These are phyloP conservation scores for Vigna unguiculata DNA, from an alignment of 306 rosid species.

Conservation along the genomic window DNA sequence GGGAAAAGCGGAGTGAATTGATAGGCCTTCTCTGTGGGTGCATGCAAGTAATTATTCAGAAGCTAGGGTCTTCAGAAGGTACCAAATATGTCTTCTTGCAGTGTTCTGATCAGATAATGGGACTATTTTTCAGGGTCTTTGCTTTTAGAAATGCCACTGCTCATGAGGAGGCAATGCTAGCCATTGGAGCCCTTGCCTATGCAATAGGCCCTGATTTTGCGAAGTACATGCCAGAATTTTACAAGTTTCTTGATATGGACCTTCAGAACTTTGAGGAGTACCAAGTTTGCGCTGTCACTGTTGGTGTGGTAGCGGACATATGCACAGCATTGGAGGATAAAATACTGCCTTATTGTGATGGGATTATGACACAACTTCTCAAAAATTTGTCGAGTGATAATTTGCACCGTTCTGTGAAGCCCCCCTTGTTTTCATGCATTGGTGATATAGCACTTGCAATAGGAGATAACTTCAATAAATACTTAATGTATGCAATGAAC, in stretches of 20 bases:
- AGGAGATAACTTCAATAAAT: conserved; percentile 84
- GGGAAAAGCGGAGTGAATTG: conserved; percentile 77
- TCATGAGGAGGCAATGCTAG: conserved; percentile 97
- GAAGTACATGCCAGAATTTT: conserved; percentile 83
- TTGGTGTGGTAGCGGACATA: conserved; percentile 95
- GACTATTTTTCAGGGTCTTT: conserved; percentile 80
- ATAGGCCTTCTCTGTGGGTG: conserved; percentile 95
- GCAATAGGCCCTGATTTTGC: conserved; percentile 77
- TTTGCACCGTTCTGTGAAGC: conserved; percentile 90
- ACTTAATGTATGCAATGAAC: conserved; percentile 90
- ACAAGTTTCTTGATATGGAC: conserved; percentile 78
- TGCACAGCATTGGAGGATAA: conserved; percentile 90
- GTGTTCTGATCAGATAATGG: conserved; percentile 88
- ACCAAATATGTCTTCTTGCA: conserved; percentile 76
- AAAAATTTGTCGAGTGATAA: conserved; percentile 88
- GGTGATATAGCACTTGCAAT: conserved; percentile 93
- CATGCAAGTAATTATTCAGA: conserved; percentile 87
- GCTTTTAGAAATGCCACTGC: conserved; percentile 90
- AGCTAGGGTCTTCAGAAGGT: conserved; percentile 78
- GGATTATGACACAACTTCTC: conserved; percentile 89
- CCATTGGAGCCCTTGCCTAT: conserved; percentile 93
- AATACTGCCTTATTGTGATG: conserved; percentile 90
- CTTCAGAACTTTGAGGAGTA: conserved; percentile 96
- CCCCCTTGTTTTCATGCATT: conserved; percentile 87
- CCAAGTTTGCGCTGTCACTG: conserved; percentile 91